Evolutionary conservation across 306 rosid species (phyloP), one percentile per base, ranked within the genome.

Genomic region (Casuarina equisetifolia): DNA sequence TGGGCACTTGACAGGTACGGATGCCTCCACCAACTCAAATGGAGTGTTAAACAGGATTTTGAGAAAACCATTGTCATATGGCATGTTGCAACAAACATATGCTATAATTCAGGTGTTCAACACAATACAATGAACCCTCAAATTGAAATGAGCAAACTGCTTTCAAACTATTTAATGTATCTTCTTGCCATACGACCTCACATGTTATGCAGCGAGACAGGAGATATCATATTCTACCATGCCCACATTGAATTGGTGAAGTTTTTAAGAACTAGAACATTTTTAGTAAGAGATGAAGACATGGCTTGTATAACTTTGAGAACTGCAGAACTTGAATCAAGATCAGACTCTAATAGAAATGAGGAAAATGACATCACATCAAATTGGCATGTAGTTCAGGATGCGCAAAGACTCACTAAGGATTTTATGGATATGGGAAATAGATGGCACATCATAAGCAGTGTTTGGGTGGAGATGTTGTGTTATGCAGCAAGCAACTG

Each of bases 81-180:
- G 93, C 97, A 91, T 83, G 82, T 91, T 76, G 93, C 92, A 83
- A 91, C 97, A 71, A 84, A 88, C 63, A 86, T 86, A 6, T 91
- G 88, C 79, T 88, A 76, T 5, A 45, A 85, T 73, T 76, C 83
- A 36, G 83, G 70, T 46, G 12, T 39, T 52, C 49, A 58, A 5
- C 0, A 15, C 72, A 49, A 16, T n/a, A 3, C 36, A 63, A 32
- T 70, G 48, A 70, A 68, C 73, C 19, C 78, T 38, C 63, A 74
- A 45, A 44, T 74, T 59, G 78, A 73, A 59, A 84, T 81, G 88
- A 80, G 79, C 2, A 84, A 52, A 50, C 72, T 81, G 17, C 17
- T 91, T 70, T 87, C 93, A 51, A 69, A 89, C 69, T 91, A 91
- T 20, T 87, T 91, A 91, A 91, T 91, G 90, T 91, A 85, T 73